Percentiles rank a stretch among this genome's conserved stretches.
These are phyloP conservation scores for Gossypium ekmanianum DNA, from an alignment of 345 rosid genomes.

Conservation along the genomic window DNA sequence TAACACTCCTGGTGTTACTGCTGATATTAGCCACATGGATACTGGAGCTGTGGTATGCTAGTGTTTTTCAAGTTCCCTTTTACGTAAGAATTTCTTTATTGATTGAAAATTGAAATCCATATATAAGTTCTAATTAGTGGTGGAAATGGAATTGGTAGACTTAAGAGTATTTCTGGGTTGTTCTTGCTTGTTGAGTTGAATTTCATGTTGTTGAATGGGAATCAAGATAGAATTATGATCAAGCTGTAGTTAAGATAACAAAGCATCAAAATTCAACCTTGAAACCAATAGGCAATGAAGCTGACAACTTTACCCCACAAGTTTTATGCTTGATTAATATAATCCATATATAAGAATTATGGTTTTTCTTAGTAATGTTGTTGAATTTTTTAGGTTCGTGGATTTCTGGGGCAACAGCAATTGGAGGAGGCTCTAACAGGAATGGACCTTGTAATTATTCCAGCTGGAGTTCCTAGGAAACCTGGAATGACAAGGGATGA, in stretches of 20 bases:
- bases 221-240: not conserved
- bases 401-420: constrained; percentile 86
- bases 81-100: not conserved
- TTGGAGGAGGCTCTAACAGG: constrained; percentile 85
- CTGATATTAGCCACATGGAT: constrained; percentile 98
- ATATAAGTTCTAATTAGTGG: not conserved
- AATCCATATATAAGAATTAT: too few species aligned
- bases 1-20: constrained; percentile 88
- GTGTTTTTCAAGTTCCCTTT: not conserved
- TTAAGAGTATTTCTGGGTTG: too few species aligned
- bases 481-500: constrained; percentile 99
- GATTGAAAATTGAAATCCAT: not conserved
- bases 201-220: not conserved
- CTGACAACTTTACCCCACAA: too few species aligned
- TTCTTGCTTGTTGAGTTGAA: not conserved
- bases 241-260: not conserved
- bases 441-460: constrained; percentile 88
- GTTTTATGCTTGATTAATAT: too few species aligned
- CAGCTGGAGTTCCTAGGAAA: constrained; percentile 96
- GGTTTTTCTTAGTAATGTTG: not conserved
- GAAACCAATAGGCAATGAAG: constrained; percentile 1
- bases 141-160: not conserved
- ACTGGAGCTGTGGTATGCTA: constrained; percentile 77
- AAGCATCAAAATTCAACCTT: not conserved
- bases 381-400: constrained; percentile 55